Evolutionary conservation across 2,329 filamentous ascomycete genomes (phyloP), one percentile per base, ranked within the genome.

Genomic region (Ophioceras dolichostomum): DNA sequence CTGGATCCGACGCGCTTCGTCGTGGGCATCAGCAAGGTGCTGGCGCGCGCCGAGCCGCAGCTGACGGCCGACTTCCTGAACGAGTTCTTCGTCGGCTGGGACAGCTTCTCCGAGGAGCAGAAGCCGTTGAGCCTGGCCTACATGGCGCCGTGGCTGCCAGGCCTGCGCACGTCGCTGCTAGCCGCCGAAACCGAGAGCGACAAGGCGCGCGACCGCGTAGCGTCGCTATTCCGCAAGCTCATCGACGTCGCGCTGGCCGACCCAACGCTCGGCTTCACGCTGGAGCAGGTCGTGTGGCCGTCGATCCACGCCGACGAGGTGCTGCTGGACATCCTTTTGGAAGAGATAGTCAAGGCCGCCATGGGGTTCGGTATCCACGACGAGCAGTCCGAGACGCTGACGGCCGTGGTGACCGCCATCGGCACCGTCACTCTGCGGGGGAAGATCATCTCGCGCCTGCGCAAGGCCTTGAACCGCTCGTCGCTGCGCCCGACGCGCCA

Each of bases 31-130:
- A 82, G 78, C 58, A 70, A 68, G 47, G 69, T 74, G 42, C 59
- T 83, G 13, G 76, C 78, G 8, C 56, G 61, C 21, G 68, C 75
- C 16, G 77, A 83, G 48, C 74, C 78, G 17, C 76, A 80, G 46
- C 62, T 83, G 7, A 82, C 78, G 1, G 70, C 68, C 7, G 78
- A 83, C 48, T 83, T 83, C 47, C 49, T 83, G 28, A 80, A 77
- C n/a, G 78, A 82, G 47, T 83, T 83, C 49, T 82, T 83, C 41
- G 74, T 80, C 18, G 75, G 77, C 14, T 83, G 78, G 78, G 76
- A 79, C 45, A 79, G 76, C 47, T 77, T 81, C 46, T 68, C 73
- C 1, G 71, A 78, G 24, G 72, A 79, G 39, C 78, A 83, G 49
- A 75, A 78, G 45, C 73, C 76, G 1, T 51, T 82, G 18, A 79